These are phyloP conservation scores for Thelephora aurantiotincta DNA, from an alignment of 768 basidiomycete species.

Conservation along the genomic window DNA sequence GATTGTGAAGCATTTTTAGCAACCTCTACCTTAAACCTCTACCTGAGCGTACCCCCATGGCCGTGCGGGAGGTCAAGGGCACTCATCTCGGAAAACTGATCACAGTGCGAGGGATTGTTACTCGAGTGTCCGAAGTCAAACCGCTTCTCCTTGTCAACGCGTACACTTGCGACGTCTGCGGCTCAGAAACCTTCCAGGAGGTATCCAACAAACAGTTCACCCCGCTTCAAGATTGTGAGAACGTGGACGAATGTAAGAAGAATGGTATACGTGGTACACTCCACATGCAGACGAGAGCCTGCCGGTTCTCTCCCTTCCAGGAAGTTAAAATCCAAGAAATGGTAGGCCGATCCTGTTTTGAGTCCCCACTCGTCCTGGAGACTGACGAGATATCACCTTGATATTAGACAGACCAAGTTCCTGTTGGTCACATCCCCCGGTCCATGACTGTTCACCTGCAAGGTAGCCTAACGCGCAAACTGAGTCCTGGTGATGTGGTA, in stretches of 20 bases:
- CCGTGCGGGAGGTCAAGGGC: conserved; percentile 86
- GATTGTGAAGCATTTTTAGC: conserved; percentile 27
- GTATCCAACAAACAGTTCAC: conserved; percentile 85
- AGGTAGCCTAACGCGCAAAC: conserved; percentile 74
- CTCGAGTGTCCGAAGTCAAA: conserved; percentile 97
- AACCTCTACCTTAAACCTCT: conserved; percentile 91
- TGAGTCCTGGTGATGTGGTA: conserved; percentile 94
- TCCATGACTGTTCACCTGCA: conserved; percentile 96
- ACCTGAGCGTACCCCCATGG: conserved; percentile 58
- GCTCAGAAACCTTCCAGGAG: conserved; percentile 97
- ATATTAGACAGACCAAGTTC: conserved; percentile 88
- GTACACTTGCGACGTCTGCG: conserved; percentile 96
- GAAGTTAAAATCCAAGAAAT: conserved; percentile 99
- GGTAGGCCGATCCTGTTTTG: conserved; percentile 29
- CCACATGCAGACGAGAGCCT: conserved; percentile 97
- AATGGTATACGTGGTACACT: conserved; percentile 81
- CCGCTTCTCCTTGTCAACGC: conserved; percentile 94
- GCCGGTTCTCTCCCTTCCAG: conserved; percentile 95
- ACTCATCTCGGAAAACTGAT: conserved; percentile 82
- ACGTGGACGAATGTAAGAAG: conserved; percentile 70
- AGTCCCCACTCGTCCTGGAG: neutral
- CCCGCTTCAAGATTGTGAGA: conserved; percentile 81
- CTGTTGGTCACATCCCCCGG: conserved; percentile 96
- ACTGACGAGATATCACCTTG: conserved; percentile 3
- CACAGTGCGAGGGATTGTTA: conserved; percentile 95